Base-by-base conservation (phyloP, 495 filamentous ascomycete genomes). In the Talaromyces stipitatus region DNA sequence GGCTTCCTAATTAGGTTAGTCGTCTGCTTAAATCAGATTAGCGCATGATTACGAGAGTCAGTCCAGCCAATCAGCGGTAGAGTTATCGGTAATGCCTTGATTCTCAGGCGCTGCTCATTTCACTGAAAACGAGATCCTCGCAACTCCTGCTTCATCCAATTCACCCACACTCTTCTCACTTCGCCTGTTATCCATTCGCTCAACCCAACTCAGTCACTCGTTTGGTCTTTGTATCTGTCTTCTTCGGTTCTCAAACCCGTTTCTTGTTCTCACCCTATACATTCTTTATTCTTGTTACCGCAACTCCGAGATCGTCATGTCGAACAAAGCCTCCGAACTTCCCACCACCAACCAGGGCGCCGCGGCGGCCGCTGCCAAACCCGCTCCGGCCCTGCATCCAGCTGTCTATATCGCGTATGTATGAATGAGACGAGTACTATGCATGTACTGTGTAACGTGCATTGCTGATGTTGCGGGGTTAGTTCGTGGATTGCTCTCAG, bases 401-500 rank as follows among this genome's bases (percentile, higher is more conserved):
- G 83, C 87, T 11, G 70, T 95, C 67, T 96, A 96, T 72, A 90
- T 96, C 60, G 79, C 79, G 89, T 94, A 70, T 68, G 89, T n/a
- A n/a, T n/a, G 81, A 57, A 36, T 68, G 89, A 82, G 55, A 41
- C 27, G 32, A 12, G 28, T 2, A 20, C 22, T 28, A 7, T 32
- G 46, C 30, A 51, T 24, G 12, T 33, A n/a, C n/a, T 23, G 33
- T 30, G 23, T 52, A 14, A 38, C 26, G 29, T 43, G 41, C 51
- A 16, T 46, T 52, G 32, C 57, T 61, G 54, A 61, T 45, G 60
- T 58, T 29, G 11, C 4, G 8, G 30, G 60, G 52, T 54, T 69
- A 96, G 91, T 54, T 72, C 82, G 63, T 97, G 91, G 91, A 96
- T 97, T 67, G 69, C 81, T 36, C 72, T 95, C 61, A 95, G 90